phyloP scores from a whole-genome alignment of 352 stramenopile species.

The Pythium periplocum region DNA sequence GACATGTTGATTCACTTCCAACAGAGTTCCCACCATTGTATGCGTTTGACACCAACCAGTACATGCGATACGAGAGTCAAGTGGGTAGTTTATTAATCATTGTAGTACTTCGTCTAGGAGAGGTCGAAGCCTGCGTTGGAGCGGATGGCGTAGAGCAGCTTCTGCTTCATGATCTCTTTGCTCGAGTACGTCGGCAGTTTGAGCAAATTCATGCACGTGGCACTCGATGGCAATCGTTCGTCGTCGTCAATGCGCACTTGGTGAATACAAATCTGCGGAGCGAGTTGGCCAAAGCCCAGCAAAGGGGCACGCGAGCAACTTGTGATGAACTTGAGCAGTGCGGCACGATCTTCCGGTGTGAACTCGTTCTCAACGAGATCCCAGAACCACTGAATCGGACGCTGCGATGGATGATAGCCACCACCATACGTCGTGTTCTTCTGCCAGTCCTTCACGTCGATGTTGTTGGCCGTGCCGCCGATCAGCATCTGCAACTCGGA shows the following conservation, averaged over 20 bases:
- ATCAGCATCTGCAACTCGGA: conserved; percentile 94
- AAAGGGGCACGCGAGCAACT: conserved; percentile 89
- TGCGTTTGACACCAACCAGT: too few species aligned
- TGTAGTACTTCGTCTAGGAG: conserved; percentile 46
- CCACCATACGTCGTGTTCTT: conserved; percentile 90
- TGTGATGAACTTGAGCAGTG: conserved; percentile 96
- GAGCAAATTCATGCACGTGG: conserved; percentile 97
- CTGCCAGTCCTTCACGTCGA: conserved; percentile 95
- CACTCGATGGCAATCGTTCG: conserved; percentile 66
- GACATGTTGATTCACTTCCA: too few species aligned
- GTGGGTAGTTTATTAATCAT: too few species aligned
- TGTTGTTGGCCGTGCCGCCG: conserved; percentile 87
- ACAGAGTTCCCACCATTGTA: too few species aligned
- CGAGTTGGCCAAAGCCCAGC: conserved; percentile 92
- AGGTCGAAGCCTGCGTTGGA: conserved; percentile 96
- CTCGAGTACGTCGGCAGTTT: conserved; percentile 97
- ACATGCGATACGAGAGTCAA: too few species aligned
- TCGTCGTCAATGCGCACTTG: conserved; percentile 73
- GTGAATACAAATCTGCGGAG: conserved; percentile 94
- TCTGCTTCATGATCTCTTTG: conserved; percentile 91
- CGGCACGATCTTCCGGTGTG: conserved; percentile 73
- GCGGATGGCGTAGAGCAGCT: conserved; percentile 95
- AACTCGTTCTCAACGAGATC: conserved; percentile 74
- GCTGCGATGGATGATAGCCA: conserved; percentile 90
- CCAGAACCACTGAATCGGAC: conserved; percentile 73